Conservation (phyloP, 2,329 filamentous ascomycete species). For the Penicillium sp. region DNA sequence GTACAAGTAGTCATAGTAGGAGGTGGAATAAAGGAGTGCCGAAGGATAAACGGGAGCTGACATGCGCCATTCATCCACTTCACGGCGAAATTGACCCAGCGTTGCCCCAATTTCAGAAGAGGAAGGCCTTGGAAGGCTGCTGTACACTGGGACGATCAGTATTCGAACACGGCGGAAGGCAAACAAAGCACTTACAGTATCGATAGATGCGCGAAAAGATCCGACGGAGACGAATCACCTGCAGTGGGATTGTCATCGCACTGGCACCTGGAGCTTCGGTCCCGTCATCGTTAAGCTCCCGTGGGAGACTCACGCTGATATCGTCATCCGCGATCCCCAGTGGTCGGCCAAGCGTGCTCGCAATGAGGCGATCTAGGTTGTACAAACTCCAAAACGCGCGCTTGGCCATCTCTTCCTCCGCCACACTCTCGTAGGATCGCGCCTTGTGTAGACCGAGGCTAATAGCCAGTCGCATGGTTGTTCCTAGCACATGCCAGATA, state of each 20-base stretch:
- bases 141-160: slow-evolving; percentile 31
- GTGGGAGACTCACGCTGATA: slow-evolving; percentile 39
- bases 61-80: slow-evolving; percentile 42
- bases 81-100: slow-evolving; percentile 35
- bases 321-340: slow-evolving; percentile 45
- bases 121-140: slow-evolving; percentile 32
- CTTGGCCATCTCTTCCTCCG: slow-evolving; percentile 43
- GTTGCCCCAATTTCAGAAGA: slow-evolving; percentile 27
- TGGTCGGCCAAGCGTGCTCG: slow-evolving; percentile 41
- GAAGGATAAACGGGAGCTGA: slow-evolving; percentile 37
- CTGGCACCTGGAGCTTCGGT: slow-evolving; percentile 37
- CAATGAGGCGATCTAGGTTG: slow-evolving; percentile 45
- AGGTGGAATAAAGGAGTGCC: slow-evolving; percentile 42
- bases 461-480: slow-evolving; percentile 38
- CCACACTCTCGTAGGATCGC: slow-evolving; percentile 25
- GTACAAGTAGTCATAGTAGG: slow-evolving; percentile 43
- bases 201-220: slow-evolving; percentile 43
- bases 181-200: slow-evolving; percentile 29
- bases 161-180: not conserved
- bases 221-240: slow-evolving; percentile 37
- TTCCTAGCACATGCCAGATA: slow-evolving; percentile 43
- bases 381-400: slow-evolving; percentile 48
- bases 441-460: slow-evolving; percentile 41
- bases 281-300: slow-evolving; percentile 43
- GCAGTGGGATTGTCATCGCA: slow-evolving; percentile 40